Evolutionary conservation across 2,329 filamentous ascomycete species (phyloP).

Genomic region (Chaetomium globosum): DNA sequence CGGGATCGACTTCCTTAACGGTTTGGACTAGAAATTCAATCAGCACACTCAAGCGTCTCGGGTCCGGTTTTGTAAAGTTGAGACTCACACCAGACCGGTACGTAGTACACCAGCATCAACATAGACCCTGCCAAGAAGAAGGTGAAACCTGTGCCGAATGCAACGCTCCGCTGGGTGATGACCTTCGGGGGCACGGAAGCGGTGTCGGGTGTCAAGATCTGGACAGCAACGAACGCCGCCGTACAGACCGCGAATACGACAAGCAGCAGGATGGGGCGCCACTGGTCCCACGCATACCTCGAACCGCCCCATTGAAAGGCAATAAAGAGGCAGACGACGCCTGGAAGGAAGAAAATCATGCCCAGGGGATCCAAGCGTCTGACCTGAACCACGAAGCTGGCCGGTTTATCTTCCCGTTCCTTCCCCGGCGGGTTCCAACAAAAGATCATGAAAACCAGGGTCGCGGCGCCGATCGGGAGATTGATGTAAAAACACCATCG

Average conservation of each 20-base stretch:
- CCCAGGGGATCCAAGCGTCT: constrained; percentile 61
- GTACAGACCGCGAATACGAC: constrained; percentile 52
- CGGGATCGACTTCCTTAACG: constrained; percentile 54
- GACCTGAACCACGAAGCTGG: constrained; percentile 48
- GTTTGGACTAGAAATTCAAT: constrained; percentile 53
- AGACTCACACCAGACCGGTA: constrained; percentile 58
- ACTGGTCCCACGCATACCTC: constrained; percentile 55
- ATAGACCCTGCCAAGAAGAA: constrained; percentile 54
- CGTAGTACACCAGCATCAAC: constrained; percentile 58
- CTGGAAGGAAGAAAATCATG: constrained; percentile 61
- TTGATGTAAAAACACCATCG: constrained; percentile 64
- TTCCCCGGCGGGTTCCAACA: constrained; percentile 50
- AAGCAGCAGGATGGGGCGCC: constrained; percentile 58
- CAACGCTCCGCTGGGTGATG: constrained; percentile 58
- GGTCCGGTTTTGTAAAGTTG: background rate
- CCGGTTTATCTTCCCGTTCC: constrained; percentile 37
- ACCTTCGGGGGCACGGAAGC: constrained; percentile 60
- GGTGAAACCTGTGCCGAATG: constrained; percentile 51
- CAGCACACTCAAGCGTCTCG: constrained; percentile 12
- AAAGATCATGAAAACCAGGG: constrained; percentile 52
- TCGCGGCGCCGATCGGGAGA: constrained; percentile 57
- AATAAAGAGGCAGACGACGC: constrained; percentile 61
- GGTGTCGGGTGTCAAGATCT: constrained; percentile 56
- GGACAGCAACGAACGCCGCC: constrained; percentile 54
- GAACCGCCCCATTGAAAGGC: constrained; percentile 66